Conservation (phyloP, 2,329 filamentous ascomycete species). For the Ceratocystiopsis brevicomis region DNA sequence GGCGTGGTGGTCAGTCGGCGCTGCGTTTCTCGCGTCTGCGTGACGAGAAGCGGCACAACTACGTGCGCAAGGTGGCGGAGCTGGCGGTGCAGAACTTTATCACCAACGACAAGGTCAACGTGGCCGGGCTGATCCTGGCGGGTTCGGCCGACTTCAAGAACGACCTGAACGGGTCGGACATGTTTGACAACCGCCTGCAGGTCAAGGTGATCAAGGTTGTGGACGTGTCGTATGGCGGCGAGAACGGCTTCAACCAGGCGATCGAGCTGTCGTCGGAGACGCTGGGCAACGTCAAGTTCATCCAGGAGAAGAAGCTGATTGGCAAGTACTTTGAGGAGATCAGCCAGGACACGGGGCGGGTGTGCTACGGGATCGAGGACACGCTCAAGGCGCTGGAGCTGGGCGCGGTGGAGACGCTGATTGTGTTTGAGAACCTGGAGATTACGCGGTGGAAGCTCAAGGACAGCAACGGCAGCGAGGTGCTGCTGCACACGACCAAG, state of each 20-base stretch:
- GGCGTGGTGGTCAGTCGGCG: slow-evolving; percentile 98
- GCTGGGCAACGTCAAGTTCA: slow-evolving; percentile 97
- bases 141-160: slow-evolving; percentile 99
- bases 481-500: slow-evolving; percentile 77
- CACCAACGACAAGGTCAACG: slow-evolving; percentile 95
- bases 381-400: slow-evolving; percentile 92
- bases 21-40: slow-evolving; percentile 98
- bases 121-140: slow-evolving; percentile 83
- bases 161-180: slow-evolving; percentile 89
- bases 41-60: slow-evolving; percentile 99
- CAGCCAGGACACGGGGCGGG: slow-evolving; percentile 86
- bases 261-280: slow-evolving; percentile 93
- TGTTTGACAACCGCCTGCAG: slow-evolving; percentile 85
- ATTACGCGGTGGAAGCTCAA: slow-evolving; percentile 84
- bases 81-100: slow-evolving; percentile 98
- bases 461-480: slow-evolving; percentile 50
- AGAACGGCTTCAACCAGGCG: slow-evolving; percentile 99
- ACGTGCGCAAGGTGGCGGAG: slow-evolving; percentile 96
- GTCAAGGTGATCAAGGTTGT: slow-evolving; percentile 98
- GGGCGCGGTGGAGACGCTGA: slow-evolving; percentile 82
- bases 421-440: slow-evolving; percentile 95
- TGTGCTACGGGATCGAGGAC: slow-evolving; percentile 96
- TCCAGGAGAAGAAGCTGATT: slow-evolving; percentile 99
- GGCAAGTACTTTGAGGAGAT: slow-evolving; percentile 99
- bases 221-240: slow-evolving; percentile 94